Base-by-base conservation (phyloP, 805 yeast species). In the Candida maesae region DNA sequence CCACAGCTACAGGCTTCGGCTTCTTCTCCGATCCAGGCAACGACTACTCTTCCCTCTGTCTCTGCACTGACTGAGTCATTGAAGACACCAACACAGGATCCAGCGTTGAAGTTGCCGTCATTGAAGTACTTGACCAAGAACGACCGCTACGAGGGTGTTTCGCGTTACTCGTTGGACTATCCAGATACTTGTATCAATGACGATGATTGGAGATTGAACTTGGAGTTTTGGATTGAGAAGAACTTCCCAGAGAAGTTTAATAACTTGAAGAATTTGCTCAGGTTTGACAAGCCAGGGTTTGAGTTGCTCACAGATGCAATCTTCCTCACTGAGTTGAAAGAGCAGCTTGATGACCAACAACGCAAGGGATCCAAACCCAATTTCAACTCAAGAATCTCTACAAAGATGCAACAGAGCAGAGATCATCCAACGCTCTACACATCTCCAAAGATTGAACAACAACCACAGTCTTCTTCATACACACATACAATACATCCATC, bases 121-220 rank as follows among this genome's bases (percentile, higher is more conserved):
- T 42, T 44, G 30, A 51, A 51, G 39, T 47, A 49, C 28, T 25
- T 56, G 28, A 52, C 46, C 13, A 50, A 46, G 35, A 53, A 49
- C 31, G 39, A 44, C 16, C 41, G 51, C 39, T 43, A 46, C 18
- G 31, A 12, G 20, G 52, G 54, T 18, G 30, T 32, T 12, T 36
- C 46, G 9, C 39, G 42, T 12, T 50, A 52, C 24, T 50, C 59
- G 2, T 29, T 51, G 25, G 51, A 54, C 16, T 56, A 54, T 36
- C 61, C 61, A 43, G 63, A 63, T 33, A 59, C 68, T 27, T 63
- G 64, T 29, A 51, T 62, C 34, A 66, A 65, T 44, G 70, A 70
- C 45, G 63, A 62, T 21, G 70, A 66, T 47, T 71, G 76, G 76
- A 63, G 74, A 49, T 61, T 63, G 35, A 63, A 64, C 46, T 57